Evolutionary conservation across 768 basidiomycete species (phyloP).

Genomic region (Phylloporus arenicola): DNA sequence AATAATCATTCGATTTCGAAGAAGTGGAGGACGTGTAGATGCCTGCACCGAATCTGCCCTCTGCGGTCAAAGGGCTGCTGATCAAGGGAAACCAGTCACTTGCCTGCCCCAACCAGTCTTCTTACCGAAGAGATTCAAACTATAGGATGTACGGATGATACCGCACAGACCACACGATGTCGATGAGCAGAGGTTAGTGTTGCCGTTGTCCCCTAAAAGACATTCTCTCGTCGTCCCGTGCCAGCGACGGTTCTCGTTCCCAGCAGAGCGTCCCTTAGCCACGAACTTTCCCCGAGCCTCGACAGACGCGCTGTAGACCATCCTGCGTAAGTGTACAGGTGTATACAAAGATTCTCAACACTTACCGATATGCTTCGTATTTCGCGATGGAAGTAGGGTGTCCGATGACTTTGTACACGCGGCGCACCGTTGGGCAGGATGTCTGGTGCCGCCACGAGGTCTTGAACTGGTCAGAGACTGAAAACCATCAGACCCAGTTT

Average conservation of each 20-base stretch:
- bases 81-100: constrained; percentile 5
- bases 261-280: constrained; percentile 47
- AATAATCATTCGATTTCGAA: constrained; percentile 77
- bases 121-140: constrained; percentile 57
- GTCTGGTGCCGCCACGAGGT: constrained; percentile 62
- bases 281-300: constrained; percentile 58
- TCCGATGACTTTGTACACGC: constrained; percentile 59
- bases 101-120: constrained; percentile 72
- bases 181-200: constrained; percentile 47
- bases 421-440: constrained; percentile 51
- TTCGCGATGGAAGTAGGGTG: constrained; percentile 44
- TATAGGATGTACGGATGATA: constrained; percentile 61
- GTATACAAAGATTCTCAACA: neutral
- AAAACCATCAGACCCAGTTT: constrained; percentile 6
- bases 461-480: constrained; percentile 65
- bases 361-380: constrained; percentile 60
- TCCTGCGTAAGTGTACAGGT: neutral
- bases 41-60: constrained; percentile 56
- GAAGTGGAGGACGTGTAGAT: constrained; percentile 75
- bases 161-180: constrained; percentile 56
- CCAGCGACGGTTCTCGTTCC: constrained; percentile 73
- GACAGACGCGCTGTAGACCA: constrained; percentile 40
- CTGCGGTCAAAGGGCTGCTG: constrained; percentile 2
- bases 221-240: constrained; percentile 67
- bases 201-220: constrained; percentile 57